Conservation (phyloP, 306 rosid species). For the Lathyrus tuberosus region DNA sequence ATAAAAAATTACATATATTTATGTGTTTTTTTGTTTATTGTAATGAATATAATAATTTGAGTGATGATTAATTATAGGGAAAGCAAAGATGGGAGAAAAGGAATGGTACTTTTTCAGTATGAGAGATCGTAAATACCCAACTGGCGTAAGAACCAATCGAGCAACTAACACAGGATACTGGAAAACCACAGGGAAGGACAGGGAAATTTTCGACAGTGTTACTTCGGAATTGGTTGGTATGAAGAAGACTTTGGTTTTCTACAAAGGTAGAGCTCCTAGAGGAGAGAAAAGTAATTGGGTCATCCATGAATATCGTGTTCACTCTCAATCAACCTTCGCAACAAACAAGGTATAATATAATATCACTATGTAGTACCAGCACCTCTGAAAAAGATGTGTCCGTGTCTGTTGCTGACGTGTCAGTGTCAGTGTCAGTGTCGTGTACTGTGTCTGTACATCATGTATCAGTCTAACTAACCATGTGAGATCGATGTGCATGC, state of each 20-base stretch:
- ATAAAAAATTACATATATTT: too few species aligned
- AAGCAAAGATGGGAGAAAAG: conserved; percentile 71
- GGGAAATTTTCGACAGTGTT: conserved; percentile 60
- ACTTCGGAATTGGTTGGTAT: conserved; percentile 80
- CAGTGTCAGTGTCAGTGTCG: too few species aligned
- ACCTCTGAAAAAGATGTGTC: too few species aligned
- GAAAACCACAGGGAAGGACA: conserved; percentile 97
- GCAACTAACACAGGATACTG: conserved; percentile 93
- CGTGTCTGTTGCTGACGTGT: too few species aligned
- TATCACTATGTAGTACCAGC: too few species aligned
- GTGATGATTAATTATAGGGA: conserved; percentile 51
- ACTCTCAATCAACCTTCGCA: not conserved
- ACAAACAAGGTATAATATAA: not conserved
- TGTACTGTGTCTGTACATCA: too few species aligned
- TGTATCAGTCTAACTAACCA: not conserved
- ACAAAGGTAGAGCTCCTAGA: conserved; percentile 95
- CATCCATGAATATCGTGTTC: conserved; percentile 89
- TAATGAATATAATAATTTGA: not conserved
- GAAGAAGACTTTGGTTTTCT: conserved; percentile 94
- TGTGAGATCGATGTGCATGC: not conserved
- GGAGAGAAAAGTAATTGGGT: conserved; percentile 95
- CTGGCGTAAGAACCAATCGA: conserved; percentile 72
- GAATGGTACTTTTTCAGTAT: conserved; percentile 12
- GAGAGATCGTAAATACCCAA: conserved; percentile 65
- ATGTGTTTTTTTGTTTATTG: not conserved